Conservation (phyloP, 441 rosid genomes). For the Erodium trifolium region DNA sequence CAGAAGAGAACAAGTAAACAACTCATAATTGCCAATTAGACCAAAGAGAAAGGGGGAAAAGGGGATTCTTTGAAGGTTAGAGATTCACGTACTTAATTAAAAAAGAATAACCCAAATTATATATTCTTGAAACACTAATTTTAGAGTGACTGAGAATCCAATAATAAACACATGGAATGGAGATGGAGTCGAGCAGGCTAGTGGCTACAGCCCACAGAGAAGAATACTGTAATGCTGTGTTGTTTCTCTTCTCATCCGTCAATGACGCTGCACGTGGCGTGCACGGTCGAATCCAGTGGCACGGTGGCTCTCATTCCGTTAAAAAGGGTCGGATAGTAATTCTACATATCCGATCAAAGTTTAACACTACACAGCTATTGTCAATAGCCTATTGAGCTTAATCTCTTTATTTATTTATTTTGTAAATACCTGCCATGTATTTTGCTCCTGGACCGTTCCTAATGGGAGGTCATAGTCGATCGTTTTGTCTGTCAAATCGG, state of each 20-base stretch:
- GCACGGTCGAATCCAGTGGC: not conserved
- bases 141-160: not conserved
- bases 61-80: not conserved
- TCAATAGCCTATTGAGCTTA: no score
- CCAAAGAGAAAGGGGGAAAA: not conserved
- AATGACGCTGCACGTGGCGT: not conserved
- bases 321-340: no score
- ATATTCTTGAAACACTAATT: not conserved
- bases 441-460: no score
- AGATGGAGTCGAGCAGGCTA: not conserved
- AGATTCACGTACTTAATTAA: no score
- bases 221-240: not conserved
- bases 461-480: no score
- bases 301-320: no score
- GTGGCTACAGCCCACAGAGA: not conserved
- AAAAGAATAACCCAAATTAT: not conserved
- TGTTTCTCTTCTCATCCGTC: not conserved
- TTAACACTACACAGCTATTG: no score
- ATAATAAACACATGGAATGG: not conserved
- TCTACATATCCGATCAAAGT: no score
- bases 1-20: not conserved
- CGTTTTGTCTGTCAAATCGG: no score
- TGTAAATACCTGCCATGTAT: no score
- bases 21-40: not conserved
- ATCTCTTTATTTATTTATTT: no score